Percentiles rank a stretch among this genome's conserved stretches.
phyloP scores from a whole-genome alignment of 306 rosid genomes.

The Urtica urens region DNA sequence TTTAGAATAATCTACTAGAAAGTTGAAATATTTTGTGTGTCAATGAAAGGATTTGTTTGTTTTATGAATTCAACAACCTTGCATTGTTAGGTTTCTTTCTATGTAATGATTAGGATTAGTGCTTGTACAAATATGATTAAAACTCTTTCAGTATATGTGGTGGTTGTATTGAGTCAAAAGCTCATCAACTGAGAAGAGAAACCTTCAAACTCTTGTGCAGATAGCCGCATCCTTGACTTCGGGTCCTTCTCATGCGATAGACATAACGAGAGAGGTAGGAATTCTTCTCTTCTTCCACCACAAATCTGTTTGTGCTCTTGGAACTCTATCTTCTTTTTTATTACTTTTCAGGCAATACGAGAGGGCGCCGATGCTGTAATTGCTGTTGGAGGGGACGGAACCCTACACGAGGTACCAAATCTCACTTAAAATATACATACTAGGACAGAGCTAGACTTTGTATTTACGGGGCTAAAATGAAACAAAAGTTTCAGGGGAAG shows the following conservation, averaged over 20 bases:
- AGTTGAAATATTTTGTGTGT: too few relatives aligned
- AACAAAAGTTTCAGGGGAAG: too few relatives aligned
- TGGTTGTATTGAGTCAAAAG: constrained; percentile 13
- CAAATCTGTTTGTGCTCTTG: constrained; percentile 4
- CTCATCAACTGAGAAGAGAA: neutral
- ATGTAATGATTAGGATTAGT: too few relatives aligned
- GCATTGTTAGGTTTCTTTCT: too few relatives aligned
- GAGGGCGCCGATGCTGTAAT: constrained; percentile 91
- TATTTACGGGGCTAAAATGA: too few relatives aligned
- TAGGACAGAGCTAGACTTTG: too few relatives aligned
- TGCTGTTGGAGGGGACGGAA: constrained; percentile 98
- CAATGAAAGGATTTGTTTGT: too few relatives aligned
- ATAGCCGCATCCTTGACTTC: constrained; percentile 79
- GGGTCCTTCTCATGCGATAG: constrained; percentile 89
- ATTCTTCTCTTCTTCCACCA: constrained; percentile 10
- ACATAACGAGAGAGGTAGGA: constrained; percentile 83
- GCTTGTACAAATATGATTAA: too few relatives aligned
- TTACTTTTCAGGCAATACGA: constrained; percentile 52
- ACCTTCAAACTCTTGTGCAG: constrained; percentile 29
- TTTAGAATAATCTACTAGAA: too few relatives aligned
- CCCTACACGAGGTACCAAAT: constrained; percentile 74
- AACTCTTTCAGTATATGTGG: too few relatives aligned
- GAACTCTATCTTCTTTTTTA: constrained; percentile 1
- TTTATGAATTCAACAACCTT: too few relatives aligned
- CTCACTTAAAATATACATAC: too few relatives aligned